Evolutionary conservation across 1,284 basidiomycete species (phyloP).

Genomic region (Ceratobasidium papillatum): DNA sequence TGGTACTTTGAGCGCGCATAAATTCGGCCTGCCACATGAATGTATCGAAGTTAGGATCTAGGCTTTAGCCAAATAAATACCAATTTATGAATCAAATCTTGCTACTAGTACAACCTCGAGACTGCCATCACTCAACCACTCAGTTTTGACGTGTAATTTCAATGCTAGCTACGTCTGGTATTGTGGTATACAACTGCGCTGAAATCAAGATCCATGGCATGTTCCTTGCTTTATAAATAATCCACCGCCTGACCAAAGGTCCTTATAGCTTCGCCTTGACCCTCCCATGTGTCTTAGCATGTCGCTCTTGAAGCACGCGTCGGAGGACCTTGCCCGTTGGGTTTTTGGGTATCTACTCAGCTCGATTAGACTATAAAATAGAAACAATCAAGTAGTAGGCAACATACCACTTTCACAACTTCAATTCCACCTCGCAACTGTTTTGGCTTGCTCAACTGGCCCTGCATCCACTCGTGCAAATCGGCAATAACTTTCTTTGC

Average conservation of each 20-base stretch:
- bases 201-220: neutral
- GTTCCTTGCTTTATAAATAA: neutral
- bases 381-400: neutral
- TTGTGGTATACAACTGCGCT: neutral
- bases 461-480: conserved; percentile 67
- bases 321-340: conserved; percentile 74
- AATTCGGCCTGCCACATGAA: neutral
- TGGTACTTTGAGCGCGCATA: conserved; percentile 40
- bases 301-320: conserved; percentile 64
- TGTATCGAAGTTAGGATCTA: neutral
- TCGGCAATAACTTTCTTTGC: conserved; percentile 55
- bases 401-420: conserved; percentile 65
- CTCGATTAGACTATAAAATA: conserved; percentile 36
- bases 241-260: neutral
- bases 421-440: conserved; percentile 74
- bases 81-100: neutral
- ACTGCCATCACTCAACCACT: neutral
- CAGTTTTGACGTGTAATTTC: neutral
- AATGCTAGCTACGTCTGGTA: neutral
- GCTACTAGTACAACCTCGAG: no score
- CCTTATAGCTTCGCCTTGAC: conserved; percentile 53
- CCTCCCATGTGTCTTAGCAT: conserved; percentile 55
- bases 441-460: conserved; percentile 72
- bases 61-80: conserved; percentile 6
- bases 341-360: conserved; percentile 69